A percentile compares a stretch with the other conserved stretches of the same genome.
Conservation (phyloP, 345 rosid genomes). For the Rhodamnia argentea region DNA sequence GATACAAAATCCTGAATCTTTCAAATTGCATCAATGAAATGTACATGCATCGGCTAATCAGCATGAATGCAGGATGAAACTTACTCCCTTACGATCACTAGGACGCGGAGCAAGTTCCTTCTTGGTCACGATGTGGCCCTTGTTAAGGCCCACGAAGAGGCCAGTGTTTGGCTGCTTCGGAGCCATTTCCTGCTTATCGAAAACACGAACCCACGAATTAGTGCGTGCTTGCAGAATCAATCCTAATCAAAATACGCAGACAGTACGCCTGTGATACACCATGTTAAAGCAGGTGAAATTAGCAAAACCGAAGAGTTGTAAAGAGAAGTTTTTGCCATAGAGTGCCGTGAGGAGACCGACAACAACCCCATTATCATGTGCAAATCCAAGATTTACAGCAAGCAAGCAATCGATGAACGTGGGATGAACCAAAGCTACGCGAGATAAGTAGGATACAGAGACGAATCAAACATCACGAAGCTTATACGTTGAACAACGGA, state of each 20-base stretch:
- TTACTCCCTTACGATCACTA: conserved; percentile 48
- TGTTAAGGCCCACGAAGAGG: conserved; percentile 55
- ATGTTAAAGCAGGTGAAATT: background rate
- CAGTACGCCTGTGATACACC: background rate
- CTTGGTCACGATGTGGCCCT: conserved; percentile 55
- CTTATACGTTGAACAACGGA: background rate
- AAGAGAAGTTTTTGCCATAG: background rate
- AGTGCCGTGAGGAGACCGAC: background rate
- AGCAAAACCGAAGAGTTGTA: background rate
- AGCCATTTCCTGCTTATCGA: conserved; percentile 32
- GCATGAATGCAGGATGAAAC: conserved; percentile 1
- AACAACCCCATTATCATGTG: background rate
- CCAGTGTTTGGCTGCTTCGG: conserved; percentile 46
- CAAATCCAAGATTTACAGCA: background rate
- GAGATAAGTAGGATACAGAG: background rate
- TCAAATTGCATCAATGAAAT: background rate
- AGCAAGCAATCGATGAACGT: background rate
- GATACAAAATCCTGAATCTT: background rate
- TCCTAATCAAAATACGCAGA: background rate
- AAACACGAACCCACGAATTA: background rate
- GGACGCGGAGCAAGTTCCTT: conserved; percentile 47
- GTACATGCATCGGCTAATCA: background rate
- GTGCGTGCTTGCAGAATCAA: background rate
- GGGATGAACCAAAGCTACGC: background rate
- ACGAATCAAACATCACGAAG: background rate